A percentile compares a stretch with the other conserved stretches of the same genome.
Evolutionary conservation across 139 green algal species (phyloP).

Genomic region (Chlorokybus atmophyticus): DNA sequence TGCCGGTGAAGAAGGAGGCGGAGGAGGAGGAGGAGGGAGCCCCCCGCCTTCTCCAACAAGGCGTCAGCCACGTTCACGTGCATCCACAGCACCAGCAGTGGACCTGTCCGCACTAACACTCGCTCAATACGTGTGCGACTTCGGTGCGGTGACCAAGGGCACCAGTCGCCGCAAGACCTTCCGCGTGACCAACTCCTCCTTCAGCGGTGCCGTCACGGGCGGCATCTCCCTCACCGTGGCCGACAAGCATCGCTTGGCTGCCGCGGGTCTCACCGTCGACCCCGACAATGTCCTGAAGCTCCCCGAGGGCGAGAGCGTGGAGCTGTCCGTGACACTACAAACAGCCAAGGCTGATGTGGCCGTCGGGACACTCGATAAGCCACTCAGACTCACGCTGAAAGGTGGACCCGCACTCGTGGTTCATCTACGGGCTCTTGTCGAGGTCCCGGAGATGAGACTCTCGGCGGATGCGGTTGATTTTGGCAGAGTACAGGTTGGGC

Average conservation of each 20-base stretch:
- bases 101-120: constrained; percentile 3
- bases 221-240: constrained; percentile 34
- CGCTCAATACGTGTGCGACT: constrained; percentile 58
- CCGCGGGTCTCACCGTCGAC: constrained; percentile 44
- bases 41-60: constrained; percentile 1
- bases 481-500: constrained; percentile 40
- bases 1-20: no score
- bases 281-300: constrained; percentile 52
- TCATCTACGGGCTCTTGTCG: constrained; percentile 37
- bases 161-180: constrained; percentile 39
- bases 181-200: constrained; percentile 40
- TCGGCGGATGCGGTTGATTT: constrained; percentile 42
- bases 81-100: neutral
- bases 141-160: constrained; percentile 59
- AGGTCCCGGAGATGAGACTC: constrained; percentile 41
- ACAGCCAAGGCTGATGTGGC: neutral
- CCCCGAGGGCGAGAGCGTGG: constrained; percentile 26
- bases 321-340: constrained; percentile 18
- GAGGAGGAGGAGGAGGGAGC: neutral
- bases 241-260: constrained; percentile 43
- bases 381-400: constrained; percentile 44
- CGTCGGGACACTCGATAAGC: constrained; percentile 36
- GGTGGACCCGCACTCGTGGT: constrained; percentile 44
- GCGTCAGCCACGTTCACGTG: neutral
- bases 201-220: constrained; percentile 8